Percentiles rank a stretch among this genome's conserved stretches.
These are phyloP conservation scores for Ambrosia artemisiifolia DNA, from an alignment of 129 eudicot genomes.

Conservation along the genomic window DNA sequence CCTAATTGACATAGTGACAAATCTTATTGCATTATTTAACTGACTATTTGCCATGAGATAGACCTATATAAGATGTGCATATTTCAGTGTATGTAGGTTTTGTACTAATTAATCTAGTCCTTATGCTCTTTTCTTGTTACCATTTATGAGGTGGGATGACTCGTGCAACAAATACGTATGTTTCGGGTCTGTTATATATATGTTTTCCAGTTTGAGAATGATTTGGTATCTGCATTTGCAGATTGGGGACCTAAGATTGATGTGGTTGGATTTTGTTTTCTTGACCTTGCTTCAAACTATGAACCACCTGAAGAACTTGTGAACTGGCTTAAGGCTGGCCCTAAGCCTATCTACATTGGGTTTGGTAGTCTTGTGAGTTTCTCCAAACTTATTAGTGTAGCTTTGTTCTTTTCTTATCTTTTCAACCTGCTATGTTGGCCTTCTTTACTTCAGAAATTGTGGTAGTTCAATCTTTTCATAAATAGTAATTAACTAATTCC, in stretches of 20 bases:
- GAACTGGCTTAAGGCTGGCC: slow-evolving; percentile 88
- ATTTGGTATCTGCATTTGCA: slow-evolving; percentile 37
- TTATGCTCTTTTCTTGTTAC: slow-evolving; percentile 20
- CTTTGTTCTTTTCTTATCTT: slow-evolving; percentile 11
- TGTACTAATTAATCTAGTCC: slow-evolving; percentile 21
- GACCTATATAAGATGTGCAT: slow-evolving; percentile 8
- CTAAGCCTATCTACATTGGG: slow-evolving; percentile 93
- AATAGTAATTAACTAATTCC: too few relatives aligned
- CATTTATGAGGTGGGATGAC: slow-evolving; percentile 17
- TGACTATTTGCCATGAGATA: not conserved
- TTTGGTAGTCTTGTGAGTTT: slow-evolving; percentile 95
- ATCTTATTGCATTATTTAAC: not conserved
- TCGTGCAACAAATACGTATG: slow-evolving; percentile 3
- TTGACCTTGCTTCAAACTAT: slow-evolving; percentile 92
- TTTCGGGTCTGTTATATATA: not conserved
- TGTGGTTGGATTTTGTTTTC: slow-evolving; percentile 97
- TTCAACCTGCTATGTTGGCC: slow-evolving; percentile 9
- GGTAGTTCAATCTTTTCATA: slow-evolving; percentile 1
- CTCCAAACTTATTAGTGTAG: slow-evolving; percentile 2
- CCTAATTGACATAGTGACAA: not conserved
- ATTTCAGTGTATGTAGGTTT: not conserved
- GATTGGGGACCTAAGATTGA: slow-evolving; percentile 99
- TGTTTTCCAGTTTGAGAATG: not conserved
- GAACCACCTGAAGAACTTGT: slow-evolving; percentile 82
- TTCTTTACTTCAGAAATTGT: not conserved